Conservation (phyloP, 2,329 filamentous ascomycete species). For the Ascosphaera pollenicola region DNA sequence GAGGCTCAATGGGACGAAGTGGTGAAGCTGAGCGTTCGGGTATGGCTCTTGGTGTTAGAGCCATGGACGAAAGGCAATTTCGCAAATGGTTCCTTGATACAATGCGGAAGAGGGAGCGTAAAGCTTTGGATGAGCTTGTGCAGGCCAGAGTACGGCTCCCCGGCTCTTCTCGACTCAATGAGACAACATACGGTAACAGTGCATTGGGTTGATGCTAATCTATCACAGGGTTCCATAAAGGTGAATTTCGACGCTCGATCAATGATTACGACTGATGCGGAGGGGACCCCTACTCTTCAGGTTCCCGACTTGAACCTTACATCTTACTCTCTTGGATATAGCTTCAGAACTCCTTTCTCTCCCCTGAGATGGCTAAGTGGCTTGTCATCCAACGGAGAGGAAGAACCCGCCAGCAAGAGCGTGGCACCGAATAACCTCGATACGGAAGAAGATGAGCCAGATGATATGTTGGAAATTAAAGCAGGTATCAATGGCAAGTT, state of each 20-base stretch:
- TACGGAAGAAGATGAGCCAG: slow-evolving; percentile 4
- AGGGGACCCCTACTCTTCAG: slow-evolving; percentile 11
- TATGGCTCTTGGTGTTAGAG: slow-evolving; percentile 16
- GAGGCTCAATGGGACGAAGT: slow-evolving; percentile 13
- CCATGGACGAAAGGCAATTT: slow-evolving; percentile 18
- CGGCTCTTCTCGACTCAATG: neutral
- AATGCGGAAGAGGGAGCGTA: slow-evolving; percentile 19
- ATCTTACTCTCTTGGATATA: slow-evolving; percentile 13
- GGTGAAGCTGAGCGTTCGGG: slow-evolving; percentile 12
- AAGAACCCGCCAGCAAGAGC: slow-evolving; percentile 5
- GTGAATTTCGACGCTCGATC: slow-evolving; percentile 15
- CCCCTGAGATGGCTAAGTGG: slow-evolving; percentile 7
- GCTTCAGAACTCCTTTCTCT: slow-evolving; percentile 15
- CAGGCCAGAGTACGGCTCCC: slow-evolving; percentile 14
- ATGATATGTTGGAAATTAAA: slow-evolving; percentile 12
- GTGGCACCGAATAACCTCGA: neutral
- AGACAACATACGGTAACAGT: too few relatives aligned
- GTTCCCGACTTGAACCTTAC: slow-evolving; percentile 10
- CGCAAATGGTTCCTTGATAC: slow-evolving; percentile 18
- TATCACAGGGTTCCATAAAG: slow-evolving; percentile 12
- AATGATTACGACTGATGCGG: slow-evolving; percentile 12
- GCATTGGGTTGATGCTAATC: neutral
- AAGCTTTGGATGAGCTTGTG: slow-evolving; percentile 16
- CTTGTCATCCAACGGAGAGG: slow-evolving; percentile 2
- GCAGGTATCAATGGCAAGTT: slow-evolving; percentile 14